A percentile compares a stretch with the other conserved stretches of the same genome.
Evolutionary conservation across 306 rosid species (phyloP).

Genomic region (Prunus armeniaca): DNA sequence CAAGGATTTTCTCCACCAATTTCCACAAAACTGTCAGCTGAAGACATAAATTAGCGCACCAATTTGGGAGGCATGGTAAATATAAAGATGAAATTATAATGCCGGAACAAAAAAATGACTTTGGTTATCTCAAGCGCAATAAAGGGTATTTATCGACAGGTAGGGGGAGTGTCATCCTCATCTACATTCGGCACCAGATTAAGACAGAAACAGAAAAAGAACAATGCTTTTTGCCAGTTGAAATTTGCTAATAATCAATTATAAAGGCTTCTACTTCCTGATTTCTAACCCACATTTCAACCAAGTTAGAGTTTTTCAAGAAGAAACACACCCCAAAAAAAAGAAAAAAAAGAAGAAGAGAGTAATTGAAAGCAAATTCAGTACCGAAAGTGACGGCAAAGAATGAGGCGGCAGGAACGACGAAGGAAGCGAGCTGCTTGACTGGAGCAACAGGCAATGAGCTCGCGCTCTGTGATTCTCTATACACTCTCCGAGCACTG

Average conservation of each 20-base stretch:
- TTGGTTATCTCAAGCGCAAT: not conserved
- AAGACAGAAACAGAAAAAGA: not conserved
- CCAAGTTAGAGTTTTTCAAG: not conserved
- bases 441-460: constrained; percentile 48
- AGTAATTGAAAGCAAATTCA: constrained; percentile 2
- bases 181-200: not conserved
- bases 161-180: not conserved
- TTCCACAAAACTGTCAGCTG: constrained; percentile 98
- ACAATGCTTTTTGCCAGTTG: not conserved
- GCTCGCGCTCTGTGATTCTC: constrained; percentile 58
- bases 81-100: not conserved
- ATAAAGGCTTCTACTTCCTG: not conserved
- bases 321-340: not conserved
- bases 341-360: no score
- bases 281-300: not conserved
- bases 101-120: not conserved
- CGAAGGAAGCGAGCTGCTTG: constrained; percentile 58
- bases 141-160: not conserved
- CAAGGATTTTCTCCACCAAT: constrained; percentile 72
- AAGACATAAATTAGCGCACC: constrained; percentile 59
- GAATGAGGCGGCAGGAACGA: constrained; percentile 60
- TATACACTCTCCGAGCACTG: constrained; percentile 62
- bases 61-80: constrained; percentile 28
- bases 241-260: not conserved
- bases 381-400: constrained; percentile 72